Conservation (phyloP, 2,329 filamentous ascomycete species). For the Herpotrichia juniperi region DNA sequence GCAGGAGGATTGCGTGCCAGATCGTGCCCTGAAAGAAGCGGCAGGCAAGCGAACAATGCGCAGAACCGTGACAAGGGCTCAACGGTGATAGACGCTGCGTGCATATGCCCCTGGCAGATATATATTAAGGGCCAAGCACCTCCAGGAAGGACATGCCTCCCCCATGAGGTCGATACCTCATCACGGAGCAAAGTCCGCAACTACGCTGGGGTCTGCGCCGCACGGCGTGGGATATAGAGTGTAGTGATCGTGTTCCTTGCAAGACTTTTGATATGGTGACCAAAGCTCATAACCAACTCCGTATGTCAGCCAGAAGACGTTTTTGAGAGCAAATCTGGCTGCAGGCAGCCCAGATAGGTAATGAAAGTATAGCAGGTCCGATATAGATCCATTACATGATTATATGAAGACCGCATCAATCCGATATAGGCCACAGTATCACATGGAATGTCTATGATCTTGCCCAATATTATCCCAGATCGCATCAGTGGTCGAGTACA, state of each 20-base stretch:
- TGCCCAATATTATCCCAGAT: constrained; percentile 13
- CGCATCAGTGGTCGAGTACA: constrained; percentile 12
- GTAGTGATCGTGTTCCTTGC: constrained; percentile 12
- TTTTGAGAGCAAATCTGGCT: constrained; percentile 28
- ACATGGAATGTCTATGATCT: constrained; percentile 33
- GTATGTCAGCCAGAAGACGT: constrained; percentile 25
- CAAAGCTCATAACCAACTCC: constrained; percentile 20
- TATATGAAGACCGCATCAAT: constrained; percentile 41
- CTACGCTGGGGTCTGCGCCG: constrained; percentile 6
- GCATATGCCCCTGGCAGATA: constrained; percentile 24
- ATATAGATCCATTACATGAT: constrained; percentile 39
- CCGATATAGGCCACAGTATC: constrained; percentile 32
- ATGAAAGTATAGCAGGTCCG: constrained; percentile 34
- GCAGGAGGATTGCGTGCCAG: constrained; percentile 18
- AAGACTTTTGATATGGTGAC: constrained; percentile 7
- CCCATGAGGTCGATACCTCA: constrained; percentile 5
- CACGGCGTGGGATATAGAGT: constrained; percentile 8
- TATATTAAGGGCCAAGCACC: constrained; percentile 28
- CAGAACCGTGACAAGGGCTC: constrained; percentile 19
- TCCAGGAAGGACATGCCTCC: constrained; percentile 6
- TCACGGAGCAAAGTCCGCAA: constrained; percentile 14
- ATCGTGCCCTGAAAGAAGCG: constrained; percentile 10
- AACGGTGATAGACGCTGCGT: constrained; percentile 21
- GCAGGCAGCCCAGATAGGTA: constrained; percentile 28
- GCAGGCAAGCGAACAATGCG: constrained; percentile 17